These are phyloP conservation scores for Candida odintsovae DNA, from an alignment of 805 yeast genomes.

Conservation along the genomic window DNA sequence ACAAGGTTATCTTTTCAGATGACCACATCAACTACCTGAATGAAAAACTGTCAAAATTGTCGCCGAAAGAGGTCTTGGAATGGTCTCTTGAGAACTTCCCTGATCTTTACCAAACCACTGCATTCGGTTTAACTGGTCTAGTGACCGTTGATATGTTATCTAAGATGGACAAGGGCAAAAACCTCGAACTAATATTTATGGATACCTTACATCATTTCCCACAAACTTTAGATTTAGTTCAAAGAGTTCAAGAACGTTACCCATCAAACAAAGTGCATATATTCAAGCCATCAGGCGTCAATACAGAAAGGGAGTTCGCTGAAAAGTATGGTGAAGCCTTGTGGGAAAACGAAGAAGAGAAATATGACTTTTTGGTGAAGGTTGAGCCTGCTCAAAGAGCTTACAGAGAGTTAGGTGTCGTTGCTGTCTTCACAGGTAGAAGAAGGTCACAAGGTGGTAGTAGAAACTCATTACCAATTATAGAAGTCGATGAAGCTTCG, in stretches of 20 bases:
- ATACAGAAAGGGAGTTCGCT: constrained; percentile 57
- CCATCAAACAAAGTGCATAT: constrained; percentile 50
- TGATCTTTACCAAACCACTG: constrained; percentile 81
- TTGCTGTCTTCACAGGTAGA: constrained; percentile 89
- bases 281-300: constrained; percentile 57
- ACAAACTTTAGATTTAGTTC: constrained; percentile 79
- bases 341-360: constrained; percentile 79
- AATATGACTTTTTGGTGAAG: constrained; percentile 81
- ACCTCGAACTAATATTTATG: constrained; percentile 73
- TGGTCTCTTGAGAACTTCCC: constrained; percentile 90
- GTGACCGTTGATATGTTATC: constrained; percentile 81
- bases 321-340: constrained; percentile 63
- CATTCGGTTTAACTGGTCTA: constrained; percentile 89
- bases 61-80: constrained; percentile 67
- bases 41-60: constrained; percentile 40
- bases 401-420: constrained; percentile 63
- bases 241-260: constrained; percentile 51
- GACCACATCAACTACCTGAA: constrained; percentile 65
- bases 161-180: constrained; percentile 36
- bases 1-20: constrained; percentile 33
- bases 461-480: constrained; percentile 60
- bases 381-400: constrained; percentile 92
- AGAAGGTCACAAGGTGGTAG: constrained; percentile 87
- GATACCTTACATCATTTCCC: constrained; percentile 93
- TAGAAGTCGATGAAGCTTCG: constrained; percentile 68